phyloP scores from a whole-genome alignment of 169 alveolate genomes.

The Plasmodium inui region DNA sequence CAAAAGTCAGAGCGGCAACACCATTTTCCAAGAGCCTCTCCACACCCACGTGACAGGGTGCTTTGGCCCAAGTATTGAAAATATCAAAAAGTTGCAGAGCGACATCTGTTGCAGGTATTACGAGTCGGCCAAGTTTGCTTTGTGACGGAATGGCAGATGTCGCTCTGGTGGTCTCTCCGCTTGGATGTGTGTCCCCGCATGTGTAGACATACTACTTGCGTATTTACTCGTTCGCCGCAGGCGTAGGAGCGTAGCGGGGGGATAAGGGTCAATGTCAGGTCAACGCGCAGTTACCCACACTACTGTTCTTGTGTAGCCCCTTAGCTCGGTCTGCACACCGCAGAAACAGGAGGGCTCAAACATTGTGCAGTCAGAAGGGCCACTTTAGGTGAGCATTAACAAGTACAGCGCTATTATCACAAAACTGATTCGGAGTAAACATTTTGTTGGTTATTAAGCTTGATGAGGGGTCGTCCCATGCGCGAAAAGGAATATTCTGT shows the following conservation, averaged over 20 bases:
- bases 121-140: slow-evolving; percentile 23
- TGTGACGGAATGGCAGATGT: neutral
- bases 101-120: slow-evolving; percentile 40
- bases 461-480: neutral
- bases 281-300: neutral
- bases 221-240: neutral
- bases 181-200: too few species aligned
- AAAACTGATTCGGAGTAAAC: neutral
- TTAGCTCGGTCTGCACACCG: neutral
- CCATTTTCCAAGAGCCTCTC: slow-evolving; percentile 31
- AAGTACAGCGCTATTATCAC: neutral
- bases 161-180: neutral
- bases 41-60: neutral
- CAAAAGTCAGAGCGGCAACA: slow-evolving; percentile 27
- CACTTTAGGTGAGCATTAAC: neutral
- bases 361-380: neutral
- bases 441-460: neutral
- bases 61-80: slow-evolving; percentile 18
- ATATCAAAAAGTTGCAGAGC: slow-evolving; percentile 34
- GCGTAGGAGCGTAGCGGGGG: neutral
- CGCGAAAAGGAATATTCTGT: neutral
- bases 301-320: neutral
- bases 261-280: neutral
- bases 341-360: neutral
- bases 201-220: neutral